A percentile compares a stretch with the other conserved stretches of the same genome.
Conservation (phyloP, 176 grass and related monocot species). For the Oryza longistaminata region DNA sequence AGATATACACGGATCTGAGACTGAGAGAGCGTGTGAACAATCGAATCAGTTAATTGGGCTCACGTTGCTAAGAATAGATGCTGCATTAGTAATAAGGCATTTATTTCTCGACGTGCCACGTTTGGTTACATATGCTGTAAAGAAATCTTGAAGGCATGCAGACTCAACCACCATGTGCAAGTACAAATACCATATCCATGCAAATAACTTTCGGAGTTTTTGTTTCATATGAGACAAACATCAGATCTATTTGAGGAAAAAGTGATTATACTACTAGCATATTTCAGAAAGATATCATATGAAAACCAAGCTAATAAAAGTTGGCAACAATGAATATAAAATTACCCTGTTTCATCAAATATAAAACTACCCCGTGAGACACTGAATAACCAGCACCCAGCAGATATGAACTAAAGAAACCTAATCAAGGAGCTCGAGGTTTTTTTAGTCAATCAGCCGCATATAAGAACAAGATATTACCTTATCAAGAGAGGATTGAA, state of each 20-base stretch:
- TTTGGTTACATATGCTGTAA: not conserved
- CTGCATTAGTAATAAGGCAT: no score
- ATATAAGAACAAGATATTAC: conserved; percentile 32
- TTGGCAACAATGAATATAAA: not conserved
- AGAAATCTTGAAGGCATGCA: not conserved
- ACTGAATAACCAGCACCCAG: not conserved
- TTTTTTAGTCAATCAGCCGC: not conserved
- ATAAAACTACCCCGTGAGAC: not conserved
- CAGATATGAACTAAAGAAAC: not conserved
- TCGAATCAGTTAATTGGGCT: not conserved
- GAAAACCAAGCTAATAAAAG: conserved; percentile 1
- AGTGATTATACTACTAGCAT: not conserved
- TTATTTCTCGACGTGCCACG: no score
- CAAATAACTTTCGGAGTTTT: not conserved
- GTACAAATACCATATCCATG: not conserved
- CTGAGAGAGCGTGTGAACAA: not conserved
- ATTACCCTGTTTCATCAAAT: not conserved
- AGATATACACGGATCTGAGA: not conserved
- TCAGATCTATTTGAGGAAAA: not conserved
- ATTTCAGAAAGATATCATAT: not conserved
- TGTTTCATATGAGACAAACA: not conserved
- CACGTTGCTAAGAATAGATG: not conserved
- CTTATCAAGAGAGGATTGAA: conserved; percentile 90
- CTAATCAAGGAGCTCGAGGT: not conserved
- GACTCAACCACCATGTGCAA: not conserved